A percentile compares a stretch with the other conserved stretches of the same genome.
These are phyloP conservation scores for Mrakia blollopis DNA, from an alignment of 768 basidiomycete species.

Conservation along the genomic window DNA sequence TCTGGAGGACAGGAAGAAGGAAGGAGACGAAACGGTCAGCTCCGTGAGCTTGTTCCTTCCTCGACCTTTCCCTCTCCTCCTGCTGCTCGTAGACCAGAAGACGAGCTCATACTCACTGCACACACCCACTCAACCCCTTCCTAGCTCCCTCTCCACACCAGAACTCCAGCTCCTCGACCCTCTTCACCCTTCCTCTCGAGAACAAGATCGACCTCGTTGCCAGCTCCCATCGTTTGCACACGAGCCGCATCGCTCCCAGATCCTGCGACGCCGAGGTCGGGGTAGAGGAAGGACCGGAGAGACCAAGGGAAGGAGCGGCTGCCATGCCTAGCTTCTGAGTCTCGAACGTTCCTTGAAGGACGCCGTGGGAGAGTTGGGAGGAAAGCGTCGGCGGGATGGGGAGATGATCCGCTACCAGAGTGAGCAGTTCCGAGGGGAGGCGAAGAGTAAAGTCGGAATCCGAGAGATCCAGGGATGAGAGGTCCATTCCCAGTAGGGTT, in stretches of 20 bases:
- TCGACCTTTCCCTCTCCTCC: background rate
- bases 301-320: background rate
- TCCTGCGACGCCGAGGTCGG: background rate
- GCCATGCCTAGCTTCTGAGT: background rate
- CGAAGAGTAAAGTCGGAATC: background rate
- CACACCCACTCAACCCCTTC: background rate
- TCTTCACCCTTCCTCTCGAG: background rate
- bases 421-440: background rate
- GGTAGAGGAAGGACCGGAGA: background rate
- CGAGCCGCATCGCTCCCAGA: slow-evolving; percentile 7
- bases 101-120: background rate
- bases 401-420: background rate
- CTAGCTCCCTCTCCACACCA: background rate
- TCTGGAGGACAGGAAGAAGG: background rate
- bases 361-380: background rate
- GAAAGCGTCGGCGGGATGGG: background rate
- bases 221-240: background rate
- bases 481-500: background rate
- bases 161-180: slow-evolving; percentile 13
- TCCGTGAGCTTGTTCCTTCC: background rate
- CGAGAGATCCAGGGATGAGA: background rate
- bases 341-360: slow-evolving; percentile 9
- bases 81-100: background rate
- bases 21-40: background rate
- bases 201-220: slow-evolving; percentile 8